Conservation (phyloP, 2,329 filamentous ascomycete genomes). For the Paracamarosporium sp. region DNA sequence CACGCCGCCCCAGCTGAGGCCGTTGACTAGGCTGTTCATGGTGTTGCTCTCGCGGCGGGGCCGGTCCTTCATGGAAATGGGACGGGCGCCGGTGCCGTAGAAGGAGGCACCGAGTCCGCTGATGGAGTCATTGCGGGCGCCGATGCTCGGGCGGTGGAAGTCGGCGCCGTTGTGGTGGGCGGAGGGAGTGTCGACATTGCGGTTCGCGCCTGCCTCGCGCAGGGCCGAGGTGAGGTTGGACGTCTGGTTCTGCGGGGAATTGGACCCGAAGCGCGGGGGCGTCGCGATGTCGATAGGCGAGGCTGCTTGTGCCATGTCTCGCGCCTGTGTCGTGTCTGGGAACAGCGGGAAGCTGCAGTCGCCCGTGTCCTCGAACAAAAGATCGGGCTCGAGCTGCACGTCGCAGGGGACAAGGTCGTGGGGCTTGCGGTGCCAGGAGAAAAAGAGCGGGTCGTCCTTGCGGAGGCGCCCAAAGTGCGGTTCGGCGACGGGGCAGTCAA, state of each 20-base stretch:
- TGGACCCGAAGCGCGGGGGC: constrained; percentile 60
- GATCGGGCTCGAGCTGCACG: constrained; percentile 40
- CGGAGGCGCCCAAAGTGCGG: constrained; percentile 50
- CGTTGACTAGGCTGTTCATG: constrained; percentile 70
- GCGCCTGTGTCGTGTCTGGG: constrained; percentile 33
- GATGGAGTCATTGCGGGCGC: constrained; percentile 62
- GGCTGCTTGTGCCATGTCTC: constrained; percentile 60
- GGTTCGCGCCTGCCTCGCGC: constrained; percentile 54
- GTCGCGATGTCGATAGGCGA: constrained; percentile 67
- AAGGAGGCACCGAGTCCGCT: constrained; percentile 56
- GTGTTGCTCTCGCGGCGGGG: constrained; percentile 65
- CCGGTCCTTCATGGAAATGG: constrained; percentile 66
- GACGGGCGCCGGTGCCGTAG: constrained; percentile 64
- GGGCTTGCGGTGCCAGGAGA: constrained; percentile 55
- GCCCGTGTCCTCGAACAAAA: constrained; percentile 50
- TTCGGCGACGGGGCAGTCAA: constrained; percentile 47
- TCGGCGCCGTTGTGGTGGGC: constrained; percentile 50
- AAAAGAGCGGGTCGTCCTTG: constrained; percentile 50
- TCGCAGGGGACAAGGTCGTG: constrained; percentile 37
- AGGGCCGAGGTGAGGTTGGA: constrained; percentile 69
- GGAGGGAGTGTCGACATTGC: constrained; percentile 42
- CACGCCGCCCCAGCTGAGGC: constrained; percentile 96
- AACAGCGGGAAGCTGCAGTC: constrained; percentile 51
- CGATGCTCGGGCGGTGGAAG: constrained; percentile 38
- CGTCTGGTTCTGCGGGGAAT: constrained; percentile 67